Evolutionary conservation across 345 rosid species (phyloP), one percentile per base, ranked within the genome.

Genomic region (Leavenworthia alabamica): DNA sequence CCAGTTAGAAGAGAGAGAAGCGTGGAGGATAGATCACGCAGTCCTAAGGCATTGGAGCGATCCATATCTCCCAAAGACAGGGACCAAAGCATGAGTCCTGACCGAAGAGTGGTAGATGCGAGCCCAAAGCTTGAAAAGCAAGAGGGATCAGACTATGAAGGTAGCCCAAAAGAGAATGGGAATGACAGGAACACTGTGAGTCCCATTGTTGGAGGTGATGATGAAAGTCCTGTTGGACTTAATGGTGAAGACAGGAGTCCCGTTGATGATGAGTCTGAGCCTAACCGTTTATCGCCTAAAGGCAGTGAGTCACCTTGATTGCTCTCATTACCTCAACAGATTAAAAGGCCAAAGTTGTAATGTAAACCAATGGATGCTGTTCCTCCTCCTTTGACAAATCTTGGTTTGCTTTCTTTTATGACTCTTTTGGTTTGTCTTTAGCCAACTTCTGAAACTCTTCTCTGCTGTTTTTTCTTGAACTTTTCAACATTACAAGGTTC

Each of bases 141-240:
- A 68, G 74, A 77, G 17, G 85, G 81, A 17, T 80, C 81, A 8
- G 78, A 79, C 44, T 81, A 80, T 41, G 78, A 67, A 23, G 76
- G 71, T 42, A 83, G 91, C 49, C 88, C 83, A 7, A 63, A 77
- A 53, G 74, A 62, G 41, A 80, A 72, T 20, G 71, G 40, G 44
- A 55, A 79, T 59, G 66, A 56, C 52, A 73, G 72, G 56, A 86
- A 79, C 65, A 82, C 88, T 39, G 76, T 4, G 24, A 72, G 76
- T 22, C 76, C 76, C 43, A 40, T 24, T 35, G 67, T 32, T 12
- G 50, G 61, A 51, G 70, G 74, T 22, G 70, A 42, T 45, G 71
- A 26, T n/a, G n/a, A n/a, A 53, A 73, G 70, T 39, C 72, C 66
- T 20, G 51, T 53, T 2, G 85, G 81, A 56, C 79, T 73, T 29